Conservation (phyloP, 2,329 filamentous ascomycete species). For the Colletotrichum nymphaeae region DNA sequence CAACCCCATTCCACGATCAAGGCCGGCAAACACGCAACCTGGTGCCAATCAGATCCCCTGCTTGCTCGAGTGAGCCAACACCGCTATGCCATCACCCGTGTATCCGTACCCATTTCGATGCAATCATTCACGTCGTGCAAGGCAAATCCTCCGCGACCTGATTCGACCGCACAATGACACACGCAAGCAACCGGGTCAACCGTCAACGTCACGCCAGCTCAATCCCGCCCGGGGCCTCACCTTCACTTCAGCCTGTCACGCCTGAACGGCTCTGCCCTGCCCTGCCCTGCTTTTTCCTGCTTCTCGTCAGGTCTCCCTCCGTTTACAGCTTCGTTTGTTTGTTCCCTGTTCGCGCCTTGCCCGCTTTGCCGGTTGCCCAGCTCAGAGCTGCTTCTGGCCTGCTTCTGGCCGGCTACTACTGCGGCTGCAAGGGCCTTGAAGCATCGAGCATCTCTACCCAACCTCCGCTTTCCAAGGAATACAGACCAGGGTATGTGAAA, state of each 20-base stretch:
- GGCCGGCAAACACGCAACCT: constrained; percentile 34
- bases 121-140: constrained; percentile 14
- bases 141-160: neutral
- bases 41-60: constrained; percentile 24
- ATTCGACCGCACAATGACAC: constrained; percentile 13
- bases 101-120: neutral
- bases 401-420: neutral
- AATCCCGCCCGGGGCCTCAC: neutral
- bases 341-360: neutral
- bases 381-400: neutral
- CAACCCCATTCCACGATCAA: constrained; percentile 28
- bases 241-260: neutral
- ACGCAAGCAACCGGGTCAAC: constrained; percentile 6
- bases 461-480: constrained; percentile 32
- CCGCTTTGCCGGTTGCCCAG: neutral
- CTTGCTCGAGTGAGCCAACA: constrained; percentile 10
- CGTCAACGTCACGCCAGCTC: constrained; percentile 26
- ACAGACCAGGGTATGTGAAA: constrained; percentile 12
- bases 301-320: neutral
- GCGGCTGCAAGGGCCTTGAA: constrained; percentile 14
- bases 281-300: constrained; percentile 23
- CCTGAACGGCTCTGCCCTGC: neutral
- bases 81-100: constrained; percentile 30
- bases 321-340: neutral
- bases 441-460: constrained; percentile 27